Evolutionary conservation across 352 stramenopile genomes (phyloP), one percentile per base, ranked within the genome.

Genomic region (Globisporangium nodosum): DNA sequence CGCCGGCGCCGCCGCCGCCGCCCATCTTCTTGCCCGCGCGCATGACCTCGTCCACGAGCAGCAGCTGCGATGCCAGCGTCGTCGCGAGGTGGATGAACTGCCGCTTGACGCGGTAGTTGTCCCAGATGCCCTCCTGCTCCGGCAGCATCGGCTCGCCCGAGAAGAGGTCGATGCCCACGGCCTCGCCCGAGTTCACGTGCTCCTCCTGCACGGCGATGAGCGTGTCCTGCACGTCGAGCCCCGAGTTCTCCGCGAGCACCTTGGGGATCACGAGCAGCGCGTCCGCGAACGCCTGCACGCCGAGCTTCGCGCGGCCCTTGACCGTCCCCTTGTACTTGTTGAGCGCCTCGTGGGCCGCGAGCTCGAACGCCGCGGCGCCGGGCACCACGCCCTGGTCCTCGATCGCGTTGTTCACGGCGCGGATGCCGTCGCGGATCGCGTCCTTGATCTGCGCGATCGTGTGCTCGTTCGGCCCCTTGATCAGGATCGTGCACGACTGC

Each of bases 21-120:
- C 84, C 96, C 96, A 99, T 99, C 78, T 98, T 90, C 76, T 98
- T 98, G 57, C 97, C 97, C 46, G 97, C 97, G 61, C 96, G 90
- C 94, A 99, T 99, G 49, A 99, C 97, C 71, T 99, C 97, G 71
- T 99, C 97, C 11, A 99, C 97, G 20, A 99, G 84, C 58, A 99
- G 78, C 52, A 99, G 73, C 73, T 99, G 97, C 52, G 88, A 98
- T n/a, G 97, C 97, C 40, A 99, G 74, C 45, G 98, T 96, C 47
- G 96, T 99, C n/a, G 92, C 87, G 40, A 99, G 79, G 76, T 99
- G 96, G 49, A 99, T 92, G 64, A 96, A 98, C 72, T 99, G 97
- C 63, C 96, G 90, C 84, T 99, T 99, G 53, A 99, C 97, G 56
- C 94, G 90, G 76, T 98, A 97, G 79, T 98, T 99, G 76, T 99